Percentiles rank a stretch among this genome's conserved stretches.
These are phyloP conservation scores for Casuarina equisetifolia DNA, from an alignment of 306 rosid species.

Conservation along the genomic window DNA sequence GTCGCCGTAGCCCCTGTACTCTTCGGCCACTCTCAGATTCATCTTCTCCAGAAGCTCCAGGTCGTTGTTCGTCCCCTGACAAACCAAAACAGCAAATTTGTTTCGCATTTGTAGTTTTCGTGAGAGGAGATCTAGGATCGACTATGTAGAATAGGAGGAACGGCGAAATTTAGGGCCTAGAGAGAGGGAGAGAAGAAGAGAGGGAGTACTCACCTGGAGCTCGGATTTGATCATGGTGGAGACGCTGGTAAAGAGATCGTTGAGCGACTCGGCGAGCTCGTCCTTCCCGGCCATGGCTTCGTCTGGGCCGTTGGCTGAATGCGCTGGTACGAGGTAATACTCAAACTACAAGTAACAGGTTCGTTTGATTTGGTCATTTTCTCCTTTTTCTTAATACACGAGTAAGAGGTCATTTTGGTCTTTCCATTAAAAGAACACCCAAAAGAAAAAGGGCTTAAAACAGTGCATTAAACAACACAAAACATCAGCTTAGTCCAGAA, in stretches of 20 bases:
- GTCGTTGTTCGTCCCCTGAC: slow-evolving; percentile 76
- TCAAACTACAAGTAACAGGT: no score
- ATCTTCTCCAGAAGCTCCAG: slow-evolving; percentile 84
- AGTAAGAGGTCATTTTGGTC: no score
- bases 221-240: slow-evolving; percentile 82
- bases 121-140: background rate
- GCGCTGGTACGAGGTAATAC: background rate
- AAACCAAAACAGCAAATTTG: background rate
- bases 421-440: no score
- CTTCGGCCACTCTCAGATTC: slow-evolving; percentile 77
- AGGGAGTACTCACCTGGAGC: slow-evolving; percentile 64
- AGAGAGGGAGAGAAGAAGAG: slow-evolving; percentile 1
- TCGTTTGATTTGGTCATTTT: no score
- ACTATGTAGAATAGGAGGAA: background rate
- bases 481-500: no score
- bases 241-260: slow-evolving; percentile 67
- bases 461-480: no score
- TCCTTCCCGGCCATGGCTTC: slow-evolving; percentile 38
- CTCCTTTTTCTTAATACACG: no score
- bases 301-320: background rate
- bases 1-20: slow-evolving; percentile 76
- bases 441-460: no score
- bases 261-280: slow-evolving; percentile 58
- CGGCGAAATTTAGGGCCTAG: slow-evolving; percentile 2
- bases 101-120: background rate